Evolutionary conservation across 495 filamentous ascomycete species (phyloP), one percentile per base, ranked within the genome.

Genomic region (Bacidia gigantensis): DNA sequence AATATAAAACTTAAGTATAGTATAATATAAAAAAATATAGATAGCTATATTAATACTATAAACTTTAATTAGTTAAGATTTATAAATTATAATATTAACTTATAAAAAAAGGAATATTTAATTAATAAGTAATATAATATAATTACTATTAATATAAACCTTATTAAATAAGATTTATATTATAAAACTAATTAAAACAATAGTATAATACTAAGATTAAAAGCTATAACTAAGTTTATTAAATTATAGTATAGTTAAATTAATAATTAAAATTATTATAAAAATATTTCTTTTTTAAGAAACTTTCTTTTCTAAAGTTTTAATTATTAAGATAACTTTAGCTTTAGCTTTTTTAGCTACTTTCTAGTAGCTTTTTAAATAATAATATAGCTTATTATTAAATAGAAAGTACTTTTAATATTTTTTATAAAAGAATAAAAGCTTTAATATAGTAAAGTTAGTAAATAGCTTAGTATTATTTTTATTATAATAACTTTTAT

Each of bases 111-210:
- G 12, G 24, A 21, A 26, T 3, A 14, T 49, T n/a, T 17, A 9
- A 18, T 49, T 32, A 9, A 49, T 49, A 9, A 49, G 32, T 29
- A 32, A 49, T 18, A 49, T 29, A 29, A n/a, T 49, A 29, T 49
- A 49, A 2, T 25, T 24, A 29, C 11, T 14, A 35, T 49, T 17
- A 2, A 18, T 35, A 49, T 35, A 49, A 3, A 49, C n/a, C n/a
- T n/a, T n/a, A n/a, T n/a, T n/a, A n/a, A n/a, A n/a, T 10, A 18
- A 26, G 14, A 26, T 49, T 32, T 11, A n/a, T 14, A 2, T 17
- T 11, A 2, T 21, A n/a, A 32, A 14, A 26, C 2, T 29, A 49
- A 9, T 9, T 49, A 29, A 49, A 29, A 49, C 26, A 2, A 49
- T 32, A 17, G 17, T 49, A 49, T 49, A 49, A 26, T 49, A 49